These are phyloP conservation scores for Agrocybe pediades DNA, from an alignment of 768 basidiomycete genomes.

Conservation along the genomic window DNA sequence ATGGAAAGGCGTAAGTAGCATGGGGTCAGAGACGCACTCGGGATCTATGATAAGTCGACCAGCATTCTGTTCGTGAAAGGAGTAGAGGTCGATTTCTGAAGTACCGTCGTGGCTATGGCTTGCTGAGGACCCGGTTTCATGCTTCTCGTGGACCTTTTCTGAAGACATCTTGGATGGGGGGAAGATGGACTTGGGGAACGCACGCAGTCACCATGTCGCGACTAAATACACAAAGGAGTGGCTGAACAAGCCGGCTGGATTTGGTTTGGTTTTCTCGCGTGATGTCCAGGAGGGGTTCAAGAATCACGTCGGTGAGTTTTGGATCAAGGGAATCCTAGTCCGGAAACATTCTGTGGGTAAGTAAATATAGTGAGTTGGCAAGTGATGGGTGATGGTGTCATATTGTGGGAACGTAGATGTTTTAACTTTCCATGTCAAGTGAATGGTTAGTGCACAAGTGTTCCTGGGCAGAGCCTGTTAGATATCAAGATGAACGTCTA, in stretches of 20 bases:
- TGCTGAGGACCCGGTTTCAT: constrained; percentile 12
- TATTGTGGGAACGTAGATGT: constrained; percentile 2
- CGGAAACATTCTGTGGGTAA: constrained; percentile 8
- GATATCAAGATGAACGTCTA: background rate
- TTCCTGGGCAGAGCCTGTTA: background rate
- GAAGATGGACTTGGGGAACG: constrained; percentile 11
- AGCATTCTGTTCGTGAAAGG: constrained; percentile 55
- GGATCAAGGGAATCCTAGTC: constrained; percentile 9
- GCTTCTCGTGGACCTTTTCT: constrained; percentile 17
- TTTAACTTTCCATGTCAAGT: constrained; percentile 6
- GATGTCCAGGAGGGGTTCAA: background rate
- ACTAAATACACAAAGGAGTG: constrained; percentile 9
- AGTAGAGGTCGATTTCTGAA: constrained; percentile 29
- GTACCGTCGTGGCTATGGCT: constrained; percentile 7
- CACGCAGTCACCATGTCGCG: background rate
- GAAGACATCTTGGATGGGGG: constrained; percentile 15
- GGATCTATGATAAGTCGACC: constrained; percentile 49
- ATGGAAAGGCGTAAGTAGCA: background rate
- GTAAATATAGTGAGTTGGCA: background rate
- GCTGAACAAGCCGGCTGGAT: constrained; percentile 6
- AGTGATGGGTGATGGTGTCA: constrained; percentile 13
- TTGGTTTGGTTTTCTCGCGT: constrained; percentile 8
- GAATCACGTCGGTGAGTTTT: constrained; percentile 2
- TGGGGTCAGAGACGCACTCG: background rate
- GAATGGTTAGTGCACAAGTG: constrained; percentile 3